Base-by-base conservation (phyloP, 805 yeast genomes). In the Suhomyces faveliae region DNA sequence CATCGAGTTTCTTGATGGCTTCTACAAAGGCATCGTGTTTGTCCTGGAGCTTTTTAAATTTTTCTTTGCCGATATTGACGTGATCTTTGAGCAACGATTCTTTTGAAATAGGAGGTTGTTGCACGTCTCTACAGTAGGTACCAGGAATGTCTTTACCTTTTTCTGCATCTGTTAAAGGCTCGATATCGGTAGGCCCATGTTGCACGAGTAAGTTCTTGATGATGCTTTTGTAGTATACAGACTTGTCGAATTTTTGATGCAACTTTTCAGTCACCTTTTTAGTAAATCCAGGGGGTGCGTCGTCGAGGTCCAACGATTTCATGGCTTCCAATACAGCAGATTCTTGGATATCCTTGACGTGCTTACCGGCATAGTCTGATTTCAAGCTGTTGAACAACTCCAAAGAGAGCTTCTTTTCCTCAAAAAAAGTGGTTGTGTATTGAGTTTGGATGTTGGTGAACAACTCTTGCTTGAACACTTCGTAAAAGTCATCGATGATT, bases 21-120 rank as follows among this genome's bases (percentile, higher is more conserved):
- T 55, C 51, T 5, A 67, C 70, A 10, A 66, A 49, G 5, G 45
- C 43, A 33, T 60, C 67, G 51, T 70, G 75, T 23, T 53, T 53
- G 3, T 40, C 27, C 46, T 62, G 61, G 21, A 69, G 50, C 15
- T 57, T 63, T 2, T 46, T 39, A 29, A 62, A 56, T 40, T 53
- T 57, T 4, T 50, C 59, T 12, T 51, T 49, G 5, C 49, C 47
- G 19, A 66, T 33, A 12, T 49, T 44, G 13, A 52, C 54, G 3
- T 58, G 50, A 13, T 46, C 51, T 33, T 46, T 42, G 4, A 40
- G 44, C 44, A 55, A 48, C 25, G 30, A 33, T 6, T 53, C 44
- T 33, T 47, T 46, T 38, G 62, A 55, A 20, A 53, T 25, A 3
- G 52, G 49, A 3, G 53, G 53, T 4, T 48, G 33, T 13, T 51